These are phyloP conservation scores for Candida ficus DNA, from an alignment of 805 yeast genomes.

Conservation along the genomic window DNA sequence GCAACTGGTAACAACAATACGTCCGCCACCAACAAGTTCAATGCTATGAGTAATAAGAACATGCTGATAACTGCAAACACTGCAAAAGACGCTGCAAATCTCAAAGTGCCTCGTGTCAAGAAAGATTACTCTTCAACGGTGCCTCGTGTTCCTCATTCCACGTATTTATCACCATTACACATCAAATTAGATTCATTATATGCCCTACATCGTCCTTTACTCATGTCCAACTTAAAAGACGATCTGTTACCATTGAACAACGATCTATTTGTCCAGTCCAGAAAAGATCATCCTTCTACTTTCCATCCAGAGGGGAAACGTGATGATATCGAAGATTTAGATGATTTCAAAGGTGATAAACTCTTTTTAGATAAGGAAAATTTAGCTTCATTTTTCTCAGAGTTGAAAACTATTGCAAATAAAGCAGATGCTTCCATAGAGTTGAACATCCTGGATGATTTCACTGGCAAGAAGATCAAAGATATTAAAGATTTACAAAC, in stretches of 20 bases:
- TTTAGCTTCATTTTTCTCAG: too few relatives aligned
- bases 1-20: not conserved
- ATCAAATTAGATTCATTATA: slow-evolving; percentile 18
- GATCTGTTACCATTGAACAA: slow-evolving; percentile 23
- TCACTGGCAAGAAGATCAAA: too few relatives aligned
- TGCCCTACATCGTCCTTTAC: slow-evolving; percentile 21
- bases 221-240: slow-evolving; percentile 22
- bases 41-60: slow-evolving; percentile 24
- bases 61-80: too few relatives aligned
- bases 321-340: not conserved
- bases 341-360: not conserved
- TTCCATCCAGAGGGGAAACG: not conserved
- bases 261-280: not conserved
- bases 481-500: too few relatives aligned
- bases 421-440: not conserved
- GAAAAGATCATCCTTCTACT: not conserved
- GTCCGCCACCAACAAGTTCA: slow-evolving; percentile 11
- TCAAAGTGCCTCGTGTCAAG: slow-evolving; percentile 5
- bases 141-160: slow-evolving; percentile 15
- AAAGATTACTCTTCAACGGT: slow-evolving; percentile 16
- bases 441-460: not conserved
- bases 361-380: too few relatives aligned
- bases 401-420: too few relatives aligned
- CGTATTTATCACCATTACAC: slow-evolving; percentile 14
- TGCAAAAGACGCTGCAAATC: not conserved